Evolutionary conservation across 1,139 yeast genomes (phyloP), one percentile per base, ranked within the genome.

Genomic region (Saccharomyces pastorianus): DNA sequence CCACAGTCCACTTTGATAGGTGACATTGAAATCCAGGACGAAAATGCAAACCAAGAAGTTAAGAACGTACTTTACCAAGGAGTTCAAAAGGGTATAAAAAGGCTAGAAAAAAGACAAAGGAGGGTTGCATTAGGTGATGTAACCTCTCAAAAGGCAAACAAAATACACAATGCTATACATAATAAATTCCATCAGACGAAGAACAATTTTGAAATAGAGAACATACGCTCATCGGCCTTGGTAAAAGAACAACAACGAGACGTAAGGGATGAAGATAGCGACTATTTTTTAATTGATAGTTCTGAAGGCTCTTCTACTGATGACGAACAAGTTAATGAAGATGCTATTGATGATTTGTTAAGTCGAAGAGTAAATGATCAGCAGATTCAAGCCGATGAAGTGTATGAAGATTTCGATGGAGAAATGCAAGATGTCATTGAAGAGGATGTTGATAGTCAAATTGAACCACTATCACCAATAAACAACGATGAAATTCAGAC

Each of bases 381-480:
- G 25, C 44, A 38, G 17, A 23, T 38, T 38, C 44, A 38, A 38
- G 17, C 23, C 25, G 9, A 20, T 38, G 25, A 38, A 17, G 28
- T 29, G 26, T 14, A 28, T 11, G 29, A 31, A 6, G 44, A 50
- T 31, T 50, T 48, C 17, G 46, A 42, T 20, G 46, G 51, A 14
- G 51, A 50, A n/a, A 47, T 42, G 34, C 29, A 38, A 26, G 48
- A 50, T 4, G 48, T 29, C 5, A n/a, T 17, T 6, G 51, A 50
- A n/a, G 48, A 50, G 9, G 51, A 50, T 13, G 70, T 68, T 48
- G 73, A 71, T 38, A 73, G 71, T 13, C 27, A 51, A 64, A 67
- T 55, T 63, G 73, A 41, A 64, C 69, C 58, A 62, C 61, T 52
- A 64, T 62, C 54, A 58, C 65, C 61, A 48, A 58, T 60, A 32